These are phyloP conservation scores for Vachellia collinsii DNA, from an alignment of 306 rosid species.

Conservation along the genomic window DNA sequence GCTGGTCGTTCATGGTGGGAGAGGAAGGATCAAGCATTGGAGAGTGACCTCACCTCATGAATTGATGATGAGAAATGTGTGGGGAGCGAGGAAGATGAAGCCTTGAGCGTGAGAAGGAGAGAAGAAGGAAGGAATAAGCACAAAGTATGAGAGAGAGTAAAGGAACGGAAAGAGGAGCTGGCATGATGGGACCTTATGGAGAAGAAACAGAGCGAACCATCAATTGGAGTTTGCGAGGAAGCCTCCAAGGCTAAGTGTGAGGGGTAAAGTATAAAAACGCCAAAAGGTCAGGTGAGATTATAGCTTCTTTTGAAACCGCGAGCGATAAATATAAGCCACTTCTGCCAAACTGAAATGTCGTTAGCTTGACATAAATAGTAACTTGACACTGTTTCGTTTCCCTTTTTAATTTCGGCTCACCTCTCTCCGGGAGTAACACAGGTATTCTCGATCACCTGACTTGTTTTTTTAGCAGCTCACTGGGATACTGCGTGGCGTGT, in stretches of 20 bases:
- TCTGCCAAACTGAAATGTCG: background rate
- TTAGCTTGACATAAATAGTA: background rate
- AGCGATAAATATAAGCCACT: background rate
- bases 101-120: background rate
- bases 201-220: background rate
- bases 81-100: background rate
- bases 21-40: slow-evolving; percentile 46
- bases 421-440: background rate
- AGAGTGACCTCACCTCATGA: slow-evolving; percentile 16
- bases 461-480: background rate
- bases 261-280: background rate
- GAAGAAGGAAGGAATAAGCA: slow-evolving; percentile 5
- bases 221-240: background rate
- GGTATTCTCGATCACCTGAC: background rate
- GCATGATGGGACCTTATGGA: slow-evolving; percentile 60
- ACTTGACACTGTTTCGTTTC: background rate
- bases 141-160: background rate
- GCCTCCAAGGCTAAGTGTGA: background rate
- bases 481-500: no score
- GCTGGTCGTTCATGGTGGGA: slow-evolving; percentile 57
- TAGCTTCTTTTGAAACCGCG: slow-evolving; percentile 7
- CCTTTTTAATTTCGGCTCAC: background rate
- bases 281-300: background rate
- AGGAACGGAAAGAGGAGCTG: slow-evolving; percentile 52
- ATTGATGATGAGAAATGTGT: background rate